Conservation (phyloP, 2,329 filamentous ascomycete genomes). For the Pseudofabraea citricarpa region DNA sequence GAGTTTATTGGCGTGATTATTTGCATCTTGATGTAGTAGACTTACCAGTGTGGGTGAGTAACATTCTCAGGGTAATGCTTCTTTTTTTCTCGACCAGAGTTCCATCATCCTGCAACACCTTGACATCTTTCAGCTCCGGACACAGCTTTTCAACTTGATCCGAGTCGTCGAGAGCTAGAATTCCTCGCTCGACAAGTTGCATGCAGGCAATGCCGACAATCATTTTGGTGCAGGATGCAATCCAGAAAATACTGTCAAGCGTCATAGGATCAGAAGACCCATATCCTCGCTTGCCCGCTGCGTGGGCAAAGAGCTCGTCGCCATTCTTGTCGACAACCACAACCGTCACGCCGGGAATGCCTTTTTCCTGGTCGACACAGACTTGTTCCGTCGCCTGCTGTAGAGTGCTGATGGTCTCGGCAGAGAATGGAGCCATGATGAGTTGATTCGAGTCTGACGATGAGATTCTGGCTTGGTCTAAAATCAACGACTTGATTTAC, state of each 20-base stretch:
- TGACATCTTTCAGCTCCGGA: conserved; percentile 43
- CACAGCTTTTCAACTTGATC: conserved; percentile 41
- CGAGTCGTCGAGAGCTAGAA: conserved; percentile 51
- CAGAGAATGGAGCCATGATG: neutral
- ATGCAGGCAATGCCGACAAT: conserved; percentile 47
- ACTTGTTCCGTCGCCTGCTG: neutral
- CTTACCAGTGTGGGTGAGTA: conserved; percentile 42
- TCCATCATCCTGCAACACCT: conserved; percentile 37
- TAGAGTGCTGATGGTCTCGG: neutral
- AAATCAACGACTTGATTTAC: too few species aligned
- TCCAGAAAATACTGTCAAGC: conserved; percentile 55
- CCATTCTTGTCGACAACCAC: conserved; percentile 43
- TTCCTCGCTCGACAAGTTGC: conserved; percentile 50
- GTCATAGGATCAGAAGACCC: conserved; percentile 48
- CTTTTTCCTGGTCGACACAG: neutral
- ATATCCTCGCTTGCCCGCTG: conserved; percentile 42
- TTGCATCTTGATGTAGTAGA: conserved; percentile 28
- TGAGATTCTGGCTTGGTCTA: too few species aligned
- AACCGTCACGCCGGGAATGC: conserved; percentile 40
- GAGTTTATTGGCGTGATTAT: conserved; percentile 37
- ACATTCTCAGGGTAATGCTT: conserved; percentile 52
- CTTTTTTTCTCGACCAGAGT: conserved; percentile 36
- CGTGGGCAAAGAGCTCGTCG: conserved; percentile 41
- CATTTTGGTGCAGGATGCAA: conserved; percentile 55
- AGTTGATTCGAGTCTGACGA: too few species aligned